A percentile compares a stretch with the other conserved stretches of the same genome.
Conservation (phyloP, 352 stramenopile species). For the Globisporangium carolinianum region DNA sequence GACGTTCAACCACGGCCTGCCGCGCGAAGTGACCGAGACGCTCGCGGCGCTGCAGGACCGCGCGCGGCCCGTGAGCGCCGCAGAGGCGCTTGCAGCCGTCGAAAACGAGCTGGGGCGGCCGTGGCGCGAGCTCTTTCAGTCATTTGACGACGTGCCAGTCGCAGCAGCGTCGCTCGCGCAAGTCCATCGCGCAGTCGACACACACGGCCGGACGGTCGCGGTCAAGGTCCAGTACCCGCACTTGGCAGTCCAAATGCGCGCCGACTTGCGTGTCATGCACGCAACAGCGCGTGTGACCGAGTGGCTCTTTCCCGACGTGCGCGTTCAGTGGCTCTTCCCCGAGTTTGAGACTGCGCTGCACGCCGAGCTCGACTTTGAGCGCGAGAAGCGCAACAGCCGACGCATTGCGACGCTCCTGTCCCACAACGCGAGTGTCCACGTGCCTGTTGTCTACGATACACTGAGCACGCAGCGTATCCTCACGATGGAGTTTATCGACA, state of each 20-base stretch:
- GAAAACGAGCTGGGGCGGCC: slow-evolving; percentile 55
- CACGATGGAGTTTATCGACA: slow-evolving; percentile 96
- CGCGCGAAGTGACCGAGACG: slow-evolving; percentile 90
- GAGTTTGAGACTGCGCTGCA: slow-evolving; percentile 87
- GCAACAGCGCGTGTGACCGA: slow-evolving; percentile 51
- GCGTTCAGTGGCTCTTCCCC: slow-evolving; percentile 92
- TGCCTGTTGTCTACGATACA: slow-evolving; percentile 85
- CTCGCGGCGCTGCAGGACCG: slow-evolving; percentile 90
- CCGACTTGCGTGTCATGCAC: slow-evolving; percentile 70
- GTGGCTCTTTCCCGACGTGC: slow-evolving; percentile 89
- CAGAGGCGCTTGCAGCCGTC: slow-evolving; percentile 34
- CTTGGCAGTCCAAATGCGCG: slow-evolving; percentile 70
- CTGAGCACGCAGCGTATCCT: slow-evolving; percentile 89
- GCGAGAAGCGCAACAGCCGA: slow-evolving; percentile 77
- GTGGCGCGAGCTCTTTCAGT: slow-evolving; percentile 83
- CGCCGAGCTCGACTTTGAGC: slow-evolving; percentile 80
- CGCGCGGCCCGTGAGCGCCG: slow-evolving; percentile 70
- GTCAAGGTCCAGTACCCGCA: slow-evolving; percentile 96
- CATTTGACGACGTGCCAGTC: slow-evolving; percentile 91
- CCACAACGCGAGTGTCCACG: slow-evolving; percentile 47
- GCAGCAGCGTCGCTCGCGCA: slow-evolving; percentile 95
- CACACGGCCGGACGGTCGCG: slow-evolving; percentile 84
- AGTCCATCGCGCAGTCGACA: slow-evolving; percentile 91
- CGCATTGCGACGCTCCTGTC: slow-evolving; percentile 55
- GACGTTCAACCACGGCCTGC: slow-evolving; percentile 95